Conservation (phyloP, 768 basidiomycete species). For the Kwoniella newhampshirensis region DNA sequence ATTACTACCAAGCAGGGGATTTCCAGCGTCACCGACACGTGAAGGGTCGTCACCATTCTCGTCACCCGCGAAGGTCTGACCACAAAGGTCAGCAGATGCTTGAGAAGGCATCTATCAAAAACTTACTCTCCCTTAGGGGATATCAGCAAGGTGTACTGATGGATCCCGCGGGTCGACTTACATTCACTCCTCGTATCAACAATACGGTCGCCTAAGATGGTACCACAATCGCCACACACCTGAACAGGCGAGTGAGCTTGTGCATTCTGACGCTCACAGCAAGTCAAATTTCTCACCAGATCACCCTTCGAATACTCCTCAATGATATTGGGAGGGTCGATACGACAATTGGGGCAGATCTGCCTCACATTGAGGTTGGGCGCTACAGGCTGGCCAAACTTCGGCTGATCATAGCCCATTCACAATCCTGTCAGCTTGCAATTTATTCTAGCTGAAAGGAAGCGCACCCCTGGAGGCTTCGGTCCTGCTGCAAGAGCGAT, state of each 20-base stretch:
- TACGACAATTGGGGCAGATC: conserved; percentile 92
- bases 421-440: no score
- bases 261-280: not conserved
- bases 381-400: conserved; percentile 44
- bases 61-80: conserved; percentile 96
- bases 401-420: conserved; percentile 29
- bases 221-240: conserved; percentile 57
- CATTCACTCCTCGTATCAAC: conserved; percentile 99
- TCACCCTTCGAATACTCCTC: conserved; percentile 98
- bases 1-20: conserved; percentile 92
- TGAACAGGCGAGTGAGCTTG: conserved; percentile 1
- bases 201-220: conserved; percentile 92
- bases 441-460: not conserved
- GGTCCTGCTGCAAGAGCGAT: not conserved
- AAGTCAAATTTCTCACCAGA: conserved; percentile 72
- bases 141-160: conserved; percentile 7
- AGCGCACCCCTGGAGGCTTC: not conserved
- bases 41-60: conserved; percentile 99
- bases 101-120: not conserved
- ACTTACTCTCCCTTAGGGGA: conserved; percentile 40
- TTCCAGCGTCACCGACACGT: conserved; percentile 95
- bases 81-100: conserved; percentile 5
- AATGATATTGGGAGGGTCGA: conserved; percentile 87
- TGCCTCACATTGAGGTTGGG: conserved; percentile 52
- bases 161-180: conserved; percentile 9